Percentiles rank a stretch among this genome's conserved stretches.
phyloP scores from a whole-genome alignment of 352 stramenopile species.

The Aphanomyces stellatus region DNA sequence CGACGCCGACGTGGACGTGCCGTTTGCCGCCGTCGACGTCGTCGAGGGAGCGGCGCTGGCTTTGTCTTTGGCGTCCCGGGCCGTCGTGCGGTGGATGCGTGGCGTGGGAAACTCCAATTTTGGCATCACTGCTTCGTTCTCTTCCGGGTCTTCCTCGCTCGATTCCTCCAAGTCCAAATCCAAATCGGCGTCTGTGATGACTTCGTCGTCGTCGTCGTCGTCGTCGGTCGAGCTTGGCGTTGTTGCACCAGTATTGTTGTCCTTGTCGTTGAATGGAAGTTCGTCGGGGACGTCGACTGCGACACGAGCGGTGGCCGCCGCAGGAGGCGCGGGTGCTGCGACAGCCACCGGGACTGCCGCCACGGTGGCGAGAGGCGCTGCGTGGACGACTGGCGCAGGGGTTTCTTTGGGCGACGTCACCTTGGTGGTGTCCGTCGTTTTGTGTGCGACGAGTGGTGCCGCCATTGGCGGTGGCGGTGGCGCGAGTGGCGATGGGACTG shows the following conservation, averaged over 20 bases:
- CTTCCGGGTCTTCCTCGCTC: background rate
- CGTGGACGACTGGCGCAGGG: too few species aligned
- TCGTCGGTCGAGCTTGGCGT: background rate
- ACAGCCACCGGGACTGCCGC: background rate
- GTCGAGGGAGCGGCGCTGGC: conserved; percentile 8
- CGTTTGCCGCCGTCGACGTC: conserved; percentile 12
- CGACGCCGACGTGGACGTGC: background rate
- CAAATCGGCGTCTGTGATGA: conserved; percentile 4
- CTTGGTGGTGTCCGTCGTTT: too few species aligned
- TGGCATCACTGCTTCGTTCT: conserved; percentile 11
- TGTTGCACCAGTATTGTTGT: conserved; percentile 4
- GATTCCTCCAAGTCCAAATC: conserved; percentile 14
- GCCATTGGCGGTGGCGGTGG: too few species aligned
- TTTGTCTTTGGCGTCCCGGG: background rate
- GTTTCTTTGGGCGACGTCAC: too few species aligned
- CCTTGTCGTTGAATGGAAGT: conserved; percentile 14
- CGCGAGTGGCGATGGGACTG: too few species aligned
- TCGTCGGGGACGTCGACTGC: background rate
- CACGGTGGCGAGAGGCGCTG: too few species aligned
- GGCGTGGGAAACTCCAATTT: conserved; percentile 14
- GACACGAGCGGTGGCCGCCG: background rate
- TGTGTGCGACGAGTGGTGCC: too few species aligned
- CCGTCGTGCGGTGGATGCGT: too few species aligned
- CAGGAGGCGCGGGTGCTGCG: background rate
- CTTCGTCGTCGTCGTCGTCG: background rate